Evolutionary conservation across 192 early-diverging fungal genomes (phyloP).

Genomic region (Phlyctochytrium arcticum): DNA sequence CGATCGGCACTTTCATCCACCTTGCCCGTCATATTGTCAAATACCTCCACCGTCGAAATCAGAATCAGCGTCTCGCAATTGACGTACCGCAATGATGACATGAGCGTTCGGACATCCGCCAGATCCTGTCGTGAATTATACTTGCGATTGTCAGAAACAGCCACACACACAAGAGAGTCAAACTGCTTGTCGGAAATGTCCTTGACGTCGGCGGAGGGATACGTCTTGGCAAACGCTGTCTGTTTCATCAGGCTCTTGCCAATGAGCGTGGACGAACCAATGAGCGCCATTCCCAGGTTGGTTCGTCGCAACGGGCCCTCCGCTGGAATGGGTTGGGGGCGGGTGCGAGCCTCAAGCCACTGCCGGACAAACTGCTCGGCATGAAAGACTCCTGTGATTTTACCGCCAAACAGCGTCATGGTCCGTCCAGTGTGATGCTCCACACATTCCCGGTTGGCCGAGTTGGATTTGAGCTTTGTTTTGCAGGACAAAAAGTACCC

Average conservation of each 20-base stretch:
- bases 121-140: background rate
- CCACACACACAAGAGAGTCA: background rate
- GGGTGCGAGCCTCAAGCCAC: background rate
- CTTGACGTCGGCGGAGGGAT: too few relatives aligned
- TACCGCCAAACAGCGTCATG: background rate
- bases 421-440: background rate
- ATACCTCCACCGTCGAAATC: background rate
- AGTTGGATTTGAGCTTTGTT: background rate
- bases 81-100: too few relatives aligned
- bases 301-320: too few relatives aligned
- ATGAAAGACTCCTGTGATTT: background rate
- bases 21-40: background rate
- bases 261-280: too few relatives aligned
- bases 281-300: too few relatives aligned
- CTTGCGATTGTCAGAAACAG: background rate
- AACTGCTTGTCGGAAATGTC: background rate
- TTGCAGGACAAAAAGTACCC: constrained; percentile 2
- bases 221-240: too few relatives aligned
- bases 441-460: constrained; percentile 2
- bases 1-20: background rate
- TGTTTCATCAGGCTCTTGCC: too few relatives aligned
- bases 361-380: background rate
- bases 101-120: too few relatives aligned
- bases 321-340: background rate
- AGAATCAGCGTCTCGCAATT: background rate